Evolutionary conservation across 2,329 filamentous ascomycete species (phyloP), one percentile per base, ranked within the genome.

Genomic region (Colletotrichum cuscutae): DNA sequence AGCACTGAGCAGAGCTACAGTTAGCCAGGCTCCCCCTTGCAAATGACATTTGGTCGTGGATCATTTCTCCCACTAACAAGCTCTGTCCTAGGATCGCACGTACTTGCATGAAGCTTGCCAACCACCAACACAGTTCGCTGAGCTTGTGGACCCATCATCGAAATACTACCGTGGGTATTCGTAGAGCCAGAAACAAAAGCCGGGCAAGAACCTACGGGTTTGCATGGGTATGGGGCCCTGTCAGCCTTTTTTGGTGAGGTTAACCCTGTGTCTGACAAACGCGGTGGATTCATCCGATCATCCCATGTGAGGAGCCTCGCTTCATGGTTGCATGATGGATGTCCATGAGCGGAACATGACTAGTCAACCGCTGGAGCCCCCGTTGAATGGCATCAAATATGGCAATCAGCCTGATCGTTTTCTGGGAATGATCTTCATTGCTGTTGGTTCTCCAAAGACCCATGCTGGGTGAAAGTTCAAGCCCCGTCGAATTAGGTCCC

Each of bases 241-340:
- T 42, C 66, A 72, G 60, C 46, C 65, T 60, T 69, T 56, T 56
- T 56, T 53, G 54, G 28, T 42, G 7, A 24, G 24, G n/a, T 28
- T 54, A 35, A 30, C 61, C 30, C 46, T 64, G 61, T 61, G 32
- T 58, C 54, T 71, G 49, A 28, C 54, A 65, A 49, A 61, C 66
- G 52, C 28, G 49, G 28, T 72, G 66, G 66, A 65, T 71, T 42
- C 56, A 65, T 65, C 56, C 66, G 66, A 71, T 72, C 65, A 56
- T 71, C 60, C 56, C 60, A 61, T 65, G 59, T 60, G 53, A 65
- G 52, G 37, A 70, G 26, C 35, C 53, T 70, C 70, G 66, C 54
- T 70, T 46, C 65, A 60, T 26, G 53, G 65, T 60, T 72, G 66
- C 66, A 70, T 61, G 66, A 65, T 65, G 70, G 60, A 60, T 70